Evolutionary conservation across 495 filamentous ascomycete species (phyloP), one percentile per base, ranked within the genome.

Genomic region (Hypoxylon perforatum): DNA sequence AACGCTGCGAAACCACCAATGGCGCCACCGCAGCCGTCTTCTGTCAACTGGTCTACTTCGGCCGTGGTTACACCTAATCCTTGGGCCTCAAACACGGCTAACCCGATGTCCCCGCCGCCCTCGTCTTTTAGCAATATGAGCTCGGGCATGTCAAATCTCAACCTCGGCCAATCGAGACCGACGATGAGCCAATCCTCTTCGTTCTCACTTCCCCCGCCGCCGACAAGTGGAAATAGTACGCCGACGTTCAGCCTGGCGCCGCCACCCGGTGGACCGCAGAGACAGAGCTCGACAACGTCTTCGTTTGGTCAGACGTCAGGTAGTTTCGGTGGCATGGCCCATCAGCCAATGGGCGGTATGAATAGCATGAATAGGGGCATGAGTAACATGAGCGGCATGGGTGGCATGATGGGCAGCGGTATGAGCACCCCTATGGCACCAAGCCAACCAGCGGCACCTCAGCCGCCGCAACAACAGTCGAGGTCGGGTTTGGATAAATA

Each of bases 401-500:
- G 67, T 49, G 69, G 64, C 11, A 76, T 74, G 64, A 63, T 61
- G 55, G 45, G 57, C 10, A 45, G 47, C 30, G 45, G 57, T 11
- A 45, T 38, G 35, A 67, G 61, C 44, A 59, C 45, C 12, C 39
- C 66, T 12, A 63, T 69, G 55, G 53, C 58, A 8, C 62, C 66
- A 47, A 36, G 73, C 70, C 53, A 64, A 70, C 41, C 69, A 64
- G 39, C 63, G 53, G 10, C 74, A 73, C 2, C 76, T 11, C 69
- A 74, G 10, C 73, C 69, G 56, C 58, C 41, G 63, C 80, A 78
- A 63, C 82, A 77, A 28, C 77, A 76, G 52, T 76, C 78, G 61
- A 87, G 83, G 69, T 78, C 75, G 22, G 91, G 90, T 7, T 77
- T 96, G 72, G 91, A 92, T 75, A 90, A 89, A 69, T 96, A 92